Evolutionary conservation across 495 filamentous ascomycete species (phyloP).

Genomic region (Lasiosphaeris hirsuta): DNA sequence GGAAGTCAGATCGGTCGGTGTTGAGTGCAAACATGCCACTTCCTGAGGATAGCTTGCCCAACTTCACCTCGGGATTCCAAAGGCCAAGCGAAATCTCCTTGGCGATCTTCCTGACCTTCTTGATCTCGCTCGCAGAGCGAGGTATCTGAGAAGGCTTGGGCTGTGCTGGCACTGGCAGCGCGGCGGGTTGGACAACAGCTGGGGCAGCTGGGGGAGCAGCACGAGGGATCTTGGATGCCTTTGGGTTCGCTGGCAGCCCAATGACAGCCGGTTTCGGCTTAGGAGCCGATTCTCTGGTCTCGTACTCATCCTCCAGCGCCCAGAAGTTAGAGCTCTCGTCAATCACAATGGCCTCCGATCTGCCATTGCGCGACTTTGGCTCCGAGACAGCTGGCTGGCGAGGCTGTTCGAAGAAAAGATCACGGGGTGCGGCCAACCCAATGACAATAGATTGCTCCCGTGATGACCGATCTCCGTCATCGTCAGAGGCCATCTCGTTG

Average conservation of each 20-base stretch:
- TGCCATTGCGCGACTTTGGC: constrained; percentile 13
- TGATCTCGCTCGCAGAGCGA: constrained; percentile 10
- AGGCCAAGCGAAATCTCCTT: constrained; percentile 18
- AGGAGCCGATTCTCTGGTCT: constrained; percentile 8
- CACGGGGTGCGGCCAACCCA: constrained; percentile 25
- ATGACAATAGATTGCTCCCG: constrained; percentile 31
- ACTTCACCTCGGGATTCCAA: constrained; percentile 19
- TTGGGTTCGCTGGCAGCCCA: constrained; percentile 18
- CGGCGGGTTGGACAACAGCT: constrained; percentile 1
- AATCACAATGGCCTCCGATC: constrained; percentile 7
- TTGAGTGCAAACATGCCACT: constrained; percentile 26
- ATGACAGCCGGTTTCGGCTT: constrained; percentile 10
- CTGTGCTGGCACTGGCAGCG: not conserved
- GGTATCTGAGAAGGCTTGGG: constrained; percentile 18
- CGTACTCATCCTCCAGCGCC: constrained; percentile 18
- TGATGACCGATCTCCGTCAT: constrained; percentile 25
- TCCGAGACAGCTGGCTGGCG: constrained; percentile 13
- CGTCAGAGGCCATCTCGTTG: constrained; percentile 30
- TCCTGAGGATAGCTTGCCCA: constrained; percentile 5
- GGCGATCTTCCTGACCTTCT: constrained; percentile 16
- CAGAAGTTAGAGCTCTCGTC: constrained; percentile 29
- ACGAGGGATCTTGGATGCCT: constrained; percentile 16
- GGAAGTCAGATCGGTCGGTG: constrained; percentile 23
- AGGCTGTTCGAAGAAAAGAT: constrained; percentile 22
- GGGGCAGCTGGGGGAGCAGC: not conserved